These are phyloP conservation scores for Paraurostyla sp. DNA, from an alignment of 73 alveolate genomes.

Conservation along the genomic window DNA sequence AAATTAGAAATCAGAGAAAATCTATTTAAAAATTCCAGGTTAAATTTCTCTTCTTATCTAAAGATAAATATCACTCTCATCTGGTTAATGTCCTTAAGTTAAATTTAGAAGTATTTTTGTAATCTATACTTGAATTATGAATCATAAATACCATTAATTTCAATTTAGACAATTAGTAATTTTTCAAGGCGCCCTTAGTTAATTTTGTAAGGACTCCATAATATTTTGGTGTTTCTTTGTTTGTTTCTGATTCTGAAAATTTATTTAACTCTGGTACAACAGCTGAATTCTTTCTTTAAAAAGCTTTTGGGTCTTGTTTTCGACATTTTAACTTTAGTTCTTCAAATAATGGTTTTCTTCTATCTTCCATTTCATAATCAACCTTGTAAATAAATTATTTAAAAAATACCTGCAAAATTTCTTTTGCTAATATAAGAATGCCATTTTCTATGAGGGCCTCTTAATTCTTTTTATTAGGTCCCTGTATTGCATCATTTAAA, in stretches of 20 bases:
- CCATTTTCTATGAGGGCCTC: background rate
- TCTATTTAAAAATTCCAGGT: background rate
- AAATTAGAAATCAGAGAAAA: background rate
- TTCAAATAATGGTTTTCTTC: no score
- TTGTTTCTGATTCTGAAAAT: no score
- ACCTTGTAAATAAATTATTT: no score
- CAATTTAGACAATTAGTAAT: background rate
- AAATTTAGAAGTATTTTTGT: background rate
- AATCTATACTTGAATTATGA: background rate
- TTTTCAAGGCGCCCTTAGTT: no score
- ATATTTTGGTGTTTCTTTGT: no score
- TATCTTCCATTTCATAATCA: no score
- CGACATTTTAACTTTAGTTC: no score
- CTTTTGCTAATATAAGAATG: background rate
- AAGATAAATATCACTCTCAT: conserved; percentile 8
- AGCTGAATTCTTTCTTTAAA: no score
- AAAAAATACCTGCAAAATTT: conserved; percentile 25
- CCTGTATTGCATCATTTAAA: background rate
- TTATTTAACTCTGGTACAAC: background rate
- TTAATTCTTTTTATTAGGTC: background rate
- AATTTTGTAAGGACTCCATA: no score
- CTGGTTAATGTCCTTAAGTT: background rate
- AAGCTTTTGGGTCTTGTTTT: no score
- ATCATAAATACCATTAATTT: background rate
- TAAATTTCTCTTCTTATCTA: conserved; percentile 1